Conservation (phyloP, 1,284 basidiomycete genomes). For the Microstroma glucosiphilum region DNA sequence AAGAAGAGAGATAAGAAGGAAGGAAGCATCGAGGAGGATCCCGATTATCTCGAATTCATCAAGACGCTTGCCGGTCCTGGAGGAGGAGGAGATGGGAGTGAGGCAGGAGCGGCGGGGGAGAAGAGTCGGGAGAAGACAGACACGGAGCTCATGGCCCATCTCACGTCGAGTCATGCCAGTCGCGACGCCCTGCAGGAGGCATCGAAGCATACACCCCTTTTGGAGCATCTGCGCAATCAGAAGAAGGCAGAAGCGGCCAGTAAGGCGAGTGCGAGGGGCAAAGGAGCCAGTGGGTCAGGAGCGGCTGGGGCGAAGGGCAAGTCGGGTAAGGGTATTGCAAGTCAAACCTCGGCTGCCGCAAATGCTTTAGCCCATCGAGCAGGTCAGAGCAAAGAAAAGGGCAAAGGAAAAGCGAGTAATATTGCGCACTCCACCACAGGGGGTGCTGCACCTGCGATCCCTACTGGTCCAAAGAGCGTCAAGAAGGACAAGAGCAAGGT, state of each 20-base stretch:
- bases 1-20: slow-evolving; percentile 65
- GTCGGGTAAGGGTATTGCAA: slow-evolving; percentile 12
- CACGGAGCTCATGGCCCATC: slow-evolving; percentile 23
- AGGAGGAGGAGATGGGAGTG: slow-evolving; percentile 5
- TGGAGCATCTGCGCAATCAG: slow-evolving; percentile 32
- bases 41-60: slow-evolving; percentile 19
- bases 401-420: background rate
- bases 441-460: background rate
- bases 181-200: slow-evolving; percentile 5
- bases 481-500: slow-evolving; percentile 15
- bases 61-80: slow-evolving; percentile 12
- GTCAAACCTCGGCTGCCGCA: slow-evolving; percentile 15
- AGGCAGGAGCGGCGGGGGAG: slow-evolving; percentile 9
- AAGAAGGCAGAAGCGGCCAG: slow-evolving; percentile 21
- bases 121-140: slow-evolving; percentile 23
- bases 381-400: too few species aligned
- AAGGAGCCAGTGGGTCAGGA: background rate
- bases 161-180: background rate
- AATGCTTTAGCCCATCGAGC: too few species aligned
- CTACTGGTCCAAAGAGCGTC: slow-evolving; percentile 5
- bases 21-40: slow-evolving; percentile 68
- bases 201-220: slow-evolving; percentile 26
- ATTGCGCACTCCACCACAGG: background rate
- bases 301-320: too few species aligned
- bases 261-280: slow-evolving; percentile 16